phyloP scores from a whole-genome alignment of 192 early-diverging fungal genomes.

The Entomortierella beljakovae region DNA sequence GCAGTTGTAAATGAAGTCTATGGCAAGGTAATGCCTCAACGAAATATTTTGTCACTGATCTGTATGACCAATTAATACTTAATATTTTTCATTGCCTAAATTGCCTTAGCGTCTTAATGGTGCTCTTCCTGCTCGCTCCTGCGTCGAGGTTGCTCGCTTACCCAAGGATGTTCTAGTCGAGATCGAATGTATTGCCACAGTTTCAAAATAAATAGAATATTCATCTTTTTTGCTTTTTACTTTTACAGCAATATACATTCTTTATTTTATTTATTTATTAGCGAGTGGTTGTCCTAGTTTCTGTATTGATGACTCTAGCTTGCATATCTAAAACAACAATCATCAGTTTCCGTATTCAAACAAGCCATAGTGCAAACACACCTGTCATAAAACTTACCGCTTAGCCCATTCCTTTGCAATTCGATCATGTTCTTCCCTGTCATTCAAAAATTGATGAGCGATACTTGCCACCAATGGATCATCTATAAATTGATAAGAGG shows the following conservation, averaged over 20 bases:
- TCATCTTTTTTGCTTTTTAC: no score
- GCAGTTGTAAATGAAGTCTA: slow-evolving; percentile 92
- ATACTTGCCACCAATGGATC: slow-evolving; percentile 94
- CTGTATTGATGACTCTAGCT: no score
- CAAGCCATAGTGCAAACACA: slow-evolving; percentile 3
- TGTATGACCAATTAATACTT: neutral
- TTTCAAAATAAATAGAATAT: slow-evolving; percentile 63
- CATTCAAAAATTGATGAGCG: slow-evolving; percentile 87
- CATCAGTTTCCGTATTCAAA: neutral
- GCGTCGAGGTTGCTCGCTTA: slow-evolving; percentile 92
- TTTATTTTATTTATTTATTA: no score
- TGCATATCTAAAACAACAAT: slow-evolving; percentile 3
- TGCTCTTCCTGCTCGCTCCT: slow-evolving; percentile 76
- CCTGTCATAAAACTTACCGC: slow-evolving; percentile 61
- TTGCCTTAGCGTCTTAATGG: slow-evolving; percentile 64
- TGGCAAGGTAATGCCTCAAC: slow-evolving; percentile 74
- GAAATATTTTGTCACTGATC: no score
- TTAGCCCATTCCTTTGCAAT: slow-evolving; percentile 95
- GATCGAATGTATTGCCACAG: slow-evolving; percentile 89
- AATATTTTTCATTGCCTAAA: neutral
- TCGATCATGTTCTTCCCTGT: slow-evolving; percentile 89
- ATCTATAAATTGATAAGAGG: slow-evolving; percentile 55
- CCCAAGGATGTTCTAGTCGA: slow-evolving; percentile 93
- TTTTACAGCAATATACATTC: no score
- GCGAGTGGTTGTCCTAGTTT: no score